Evolutionary conservation across 495 filamentous ascomycete species (phyloP).

Genomic region (Annulohypoxylon nitens): DNA sequence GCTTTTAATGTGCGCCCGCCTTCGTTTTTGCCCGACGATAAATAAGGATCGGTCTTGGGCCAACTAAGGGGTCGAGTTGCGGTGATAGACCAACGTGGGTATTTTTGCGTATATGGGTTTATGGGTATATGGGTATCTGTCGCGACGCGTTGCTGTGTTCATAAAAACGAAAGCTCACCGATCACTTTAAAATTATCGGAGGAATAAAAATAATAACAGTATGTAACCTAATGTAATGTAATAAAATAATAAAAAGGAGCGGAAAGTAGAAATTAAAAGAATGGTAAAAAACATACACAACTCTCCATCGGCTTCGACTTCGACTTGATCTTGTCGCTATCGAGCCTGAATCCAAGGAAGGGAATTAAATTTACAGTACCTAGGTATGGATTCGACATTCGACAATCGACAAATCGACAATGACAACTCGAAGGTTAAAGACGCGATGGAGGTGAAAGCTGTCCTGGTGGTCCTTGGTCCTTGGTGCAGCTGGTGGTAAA

Average conservation of each 20-base stretch:
- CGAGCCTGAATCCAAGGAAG: slow-evolving; percentile 34
- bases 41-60: slow-evolving; percentile 36
- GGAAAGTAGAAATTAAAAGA: slow-evolving; percentile 47
- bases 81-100: slow-evolving; percentile 34
- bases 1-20: slow-evolving; percentile 42
- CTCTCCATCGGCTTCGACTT: slow-evolving; percentile 45
- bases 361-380: slow-evolving; percentile 9
- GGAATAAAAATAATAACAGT: background rate
- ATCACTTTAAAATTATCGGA: slow-evolving; percentile 31
- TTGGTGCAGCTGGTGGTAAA: background rate
- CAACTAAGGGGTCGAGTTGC: slow-evolving; percentile 45
- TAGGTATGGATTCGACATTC: background rate
- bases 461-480: background rate
- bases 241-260: slow-evolving; percentile 27
- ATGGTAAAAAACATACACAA: slow-evolving; percentile 51
- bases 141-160: slow-evolving; percentile 57
- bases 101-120: background rate
- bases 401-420: too few species aligned
- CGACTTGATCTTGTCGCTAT: slow-evolving; percentile 14
- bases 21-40: slow-evolving; percentile 35
- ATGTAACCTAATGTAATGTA: background rate
- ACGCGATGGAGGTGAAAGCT: slow-evolving; percentile 44
- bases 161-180: slow-evolving; percentile 35
- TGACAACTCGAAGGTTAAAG: slow-evolving; percentile 13
- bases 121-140: slow-evolving; percentile 8